Evolutionary conservation across 805 yeast genomes (phyloP).

Genomic region (Saccharomyces paradoxus): DNA sequence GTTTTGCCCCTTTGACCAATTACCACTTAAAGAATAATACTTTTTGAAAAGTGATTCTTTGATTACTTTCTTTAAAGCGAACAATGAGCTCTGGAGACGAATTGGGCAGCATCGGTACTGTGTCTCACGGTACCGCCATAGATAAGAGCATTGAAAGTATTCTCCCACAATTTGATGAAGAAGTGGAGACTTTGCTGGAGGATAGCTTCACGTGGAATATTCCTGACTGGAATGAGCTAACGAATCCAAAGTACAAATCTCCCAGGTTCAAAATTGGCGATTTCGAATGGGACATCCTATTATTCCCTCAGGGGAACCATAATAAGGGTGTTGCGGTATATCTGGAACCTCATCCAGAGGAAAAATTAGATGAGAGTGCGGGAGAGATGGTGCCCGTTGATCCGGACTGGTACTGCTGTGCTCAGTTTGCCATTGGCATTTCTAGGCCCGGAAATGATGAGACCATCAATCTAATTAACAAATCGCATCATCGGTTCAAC

Average conservation of each 20-base stretch:
- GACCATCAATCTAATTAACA: slow-evolving; percentile 46
- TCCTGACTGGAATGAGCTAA: slow-evolving; percentile 39
- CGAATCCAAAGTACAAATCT: slow-evolving; percentile 33
- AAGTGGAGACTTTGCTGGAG: slow-evolving; percentile 19
- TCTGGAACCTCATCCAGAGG: slow-evolving; percentile 57
- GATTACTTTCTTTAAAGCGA: background rate
- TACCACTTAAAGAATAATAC: background rate
- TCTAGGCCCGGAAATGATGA: slow-evolving; percentile 72
- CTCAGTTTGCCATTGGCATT: slow-evolving; percentile 76
- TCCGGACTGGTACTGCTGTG: slow-evolving; percentile 78
- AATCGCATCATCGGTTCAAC: slow-evolving; percentile 72
- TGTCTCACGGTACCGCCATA: slow-evolving; percentile 4
- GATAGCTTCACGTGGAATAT: slow-evolving; percentile 45
- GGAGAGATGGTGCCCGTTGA: slow-evolving; percentile 25
- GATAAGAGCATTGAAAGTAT: background rate
- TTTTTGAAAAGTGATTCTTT: background rate
- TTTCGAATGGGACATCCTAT: slow-evolving; percentile 56
- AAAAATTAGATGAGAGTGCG: slow-evolving; percentile 19
- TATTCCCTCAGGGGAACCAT: slow-evolving; percentile 72
- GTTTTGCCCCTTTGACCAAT: background rate
- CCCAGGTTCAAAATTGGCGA: slow-evolving; percentile 51
- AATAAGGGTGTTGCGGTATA: slow-evolving; percentile 60
- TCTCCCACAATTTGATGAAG: slow-evolving; percentile 15
- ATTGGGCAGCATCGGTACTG: background rate
- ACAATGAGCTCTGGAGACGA: background rate